Percentiles rank a stretch among this genome's conserved stretches.
Conservation (phyloP, 2,329 filamentous ascomycete genomes). For the Orbilia oligospora region DNA sequence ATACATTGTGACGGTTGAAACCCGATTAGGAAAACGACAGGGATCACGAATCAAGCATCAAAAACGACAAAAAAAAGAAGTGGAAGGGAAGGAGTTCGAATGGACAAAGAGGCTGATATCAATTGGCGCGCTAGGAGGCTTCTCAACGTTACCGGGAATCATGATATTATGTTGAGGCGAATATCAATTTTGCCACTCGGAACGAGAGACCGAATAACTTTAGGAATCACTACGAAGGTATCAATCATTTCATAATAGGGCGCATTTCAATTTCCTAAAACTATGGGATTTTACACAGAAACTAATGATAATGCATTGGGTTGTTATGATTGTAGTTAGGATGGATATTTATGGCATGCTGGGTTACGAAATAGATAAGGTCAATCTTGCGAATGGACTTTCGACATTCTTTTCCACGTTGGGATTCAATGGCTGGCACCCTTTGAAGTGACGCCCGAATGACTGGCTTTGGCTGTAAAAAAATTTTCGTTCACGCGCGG, state of each 20-base stretch:
- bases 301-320: too few relatives aligned
- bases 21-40: constrained; percentile 7
- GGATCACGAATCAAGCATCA: neutral
- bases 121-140: neutral
- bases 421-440: too few relatives aligned
- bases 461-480: neutral
- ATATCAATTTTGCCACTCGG: constrained; percentile 3
- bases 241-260: too few relatives aligned
- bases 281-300: too few relatives aligned
- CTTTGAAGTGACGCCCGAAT: too few relatives aligned
- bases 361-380: too few relatives aligned
- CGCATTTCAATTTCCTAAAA: too few relatives aligned
- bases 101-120: neutral
- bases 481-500: neutral
- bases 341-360: too few relatives aligned
- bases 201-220: neutral
- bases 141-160: neutral
- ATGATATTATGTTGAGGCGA: constrained; percentile 6
- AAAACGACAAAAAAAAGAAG: neutral
- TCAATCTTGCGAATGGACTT: too few relatives aligned
- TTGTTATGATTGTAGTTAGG: too few relatives aligned
- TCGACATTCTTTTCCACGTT: too few relatives aligned
- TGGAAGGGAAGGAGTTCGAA: neutral
- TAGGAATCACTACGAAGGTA: neutral
- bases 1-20: constrained; percentile 6